Percentiles rank a stretch among this genome's conserved stretches.
Conservation (phyloP, 1,139 yeast genomes). For the Taphrina communis region DNA sequence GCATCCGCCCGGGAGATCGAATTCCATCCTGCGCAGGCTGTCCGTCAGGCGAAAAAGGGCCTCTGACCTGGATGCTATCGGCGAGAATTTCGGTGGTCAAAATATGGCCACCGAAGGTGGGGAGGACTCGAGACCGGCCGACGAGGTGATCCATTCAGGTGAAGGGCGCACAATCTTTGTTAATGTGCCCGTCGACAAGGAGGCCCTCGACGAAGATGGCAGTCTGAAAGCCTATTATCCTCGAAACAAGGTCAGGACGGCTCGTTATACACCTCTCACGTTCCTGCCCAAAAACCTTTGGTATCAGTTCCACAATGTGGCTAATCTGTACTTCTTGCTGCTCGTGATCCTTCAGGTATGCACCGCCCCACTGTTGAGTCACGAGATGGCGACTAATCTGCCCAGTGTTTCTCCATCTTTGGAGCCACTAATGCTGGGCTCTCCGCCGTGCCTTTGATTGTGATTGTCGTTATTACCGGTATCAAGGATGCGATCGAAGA, state of each 20-base stretch:
- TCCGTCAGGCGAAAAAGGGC: conserved; percentile 22
- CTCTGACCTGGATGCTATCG: conserved; percentile 31
- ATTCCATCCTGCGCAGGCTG: conserved; percentile 35
- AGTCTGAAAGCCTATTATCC: conserved; percentile 58
- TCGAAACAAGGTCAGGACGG: conserved; percentile 91
- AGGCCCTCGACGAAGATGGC: conserved; percentile 37
- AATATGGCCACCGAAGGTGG: conserved; percentile 33
- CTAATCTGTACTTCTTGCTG: conserved; percentile 83
- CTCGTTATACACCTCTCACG: conserved; percentile 89
- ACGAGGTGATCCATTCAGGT: conserved; percentile 3
- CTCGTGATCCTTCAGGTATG: conserved; percentile 73
- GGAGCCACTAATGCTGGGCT: conserved; percentile 91
- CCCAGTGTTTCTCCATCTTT: conserved; percentile 69
- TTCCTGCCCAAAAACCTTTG: conserved; percentile 84
- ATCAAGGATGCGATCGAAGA: conserved; percentile 94
- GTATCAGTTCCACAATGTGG: conserved; percentile 84
- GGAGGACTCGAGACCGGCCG: conserved; percentile 21
- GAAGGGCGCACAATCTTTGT: conserved; percentile 26
- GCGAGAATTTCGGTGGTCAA: conserved; percentile 39
- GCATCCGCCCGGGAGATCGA: conserved; percentile 72
- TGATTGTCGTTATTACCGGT: conserved; percentile 85
- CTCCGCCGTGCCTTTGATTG: conserved; percentile 92
- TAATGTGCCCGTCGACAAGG: conserved; percentile 30
- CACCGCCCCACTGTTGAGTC: neutral
- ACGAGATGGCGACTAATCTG: neutral